Evolutionary conservation across 2,329 filamentous ascomycete species (phyloP), one percentile per base, ranked within the genome.

Genomic region (Diaporthe destruens): DNA sequence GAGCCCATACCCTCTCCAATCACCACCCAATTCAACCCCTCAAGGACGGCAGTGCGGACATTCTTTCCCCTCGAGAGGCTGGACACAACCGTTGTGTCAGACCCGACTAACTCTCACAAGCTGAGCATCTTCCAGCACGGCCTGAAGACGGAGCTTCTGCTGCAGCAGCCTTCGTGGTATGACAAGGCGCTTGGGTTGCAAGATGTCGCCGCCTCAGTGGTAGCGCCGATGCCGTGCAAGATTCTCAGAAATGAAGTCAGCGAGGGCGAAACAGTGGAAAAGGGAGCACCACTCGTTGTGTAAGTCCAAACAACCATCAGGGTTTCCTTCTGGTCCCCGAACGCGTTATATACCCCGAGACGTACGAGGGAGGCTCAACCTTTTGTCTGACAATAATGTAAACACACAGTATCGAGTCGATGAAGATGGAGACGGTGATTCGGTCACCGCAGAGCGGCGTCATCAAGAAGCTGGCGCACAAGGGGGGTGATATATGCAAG

Each of bases 181-280:
- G 93, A 95, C 77, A 96, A 97, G 82, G 95, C 94, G 0, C 86
- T 98, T 9, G 95, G 96, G 0, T 84, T 93, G 75, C 95, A 94
- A 80, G 94, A 97, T 79, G 88, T 89, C 0, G 87, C 91, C 8
- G 95, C 96, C 73, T 96, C 93, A 69, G 94, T 98, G 1, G 87
- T 94, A 32, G 94, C 96, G 29, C 96, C 96, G 0, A 99, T 99
- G 96, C 96, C 96, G 1, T 98, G 96, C 84, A 98, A 98, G 84
- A 92, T 99, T 34, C 84, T 99, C 74, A 91, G 94, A 76, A 96
- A 98, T 61, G 94, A 98, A 81, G 94, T 98, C 0, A 84, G 87
- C 36, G 94, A 94, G 77, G 96, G 96, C 0, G 90, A 97, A 75
- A 84, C 83, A 59, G 96, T 99, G 20, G 91, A 91, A 80, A 97